phyloP scores from a whole-genome alignment of 176 grass and related monocot species.

The Pharus latifolius region DNA sequence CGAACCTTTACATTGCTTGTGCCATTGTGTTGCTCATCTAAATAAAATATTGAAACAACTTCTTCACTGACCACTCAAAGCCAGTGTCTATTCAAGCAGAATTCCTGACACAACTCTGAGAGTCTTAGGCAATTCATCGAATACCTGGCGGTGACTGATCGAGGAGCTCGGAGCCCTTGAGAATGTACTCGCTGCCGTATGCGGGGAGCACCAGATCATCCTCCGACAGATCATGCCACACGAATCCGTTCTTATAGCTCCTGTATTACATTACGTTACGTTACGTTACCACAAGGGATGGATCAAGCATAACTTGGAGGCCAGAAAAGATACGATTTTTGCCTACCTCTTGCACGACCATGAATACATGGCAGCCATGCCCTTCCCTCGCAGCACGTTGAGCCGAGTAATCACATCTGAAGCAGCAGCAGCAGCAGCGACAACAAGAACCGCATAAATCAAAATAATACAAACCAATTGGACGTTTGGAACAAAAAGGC shows the following conservation, averaged over 20 bases:
- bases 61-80: too few species aligned
- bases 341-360: constrained; percentile 92
- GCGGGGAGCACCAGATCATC: constrained; percentile 47
- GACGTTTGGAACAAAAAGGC: too few species aligned
- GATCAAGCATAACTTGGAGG: not conserved
- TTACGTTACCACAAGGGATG: not conserved
- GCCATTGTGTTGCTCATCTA: constrained; percentile 12
- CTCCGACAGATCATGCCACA: constrained; percentile 69
- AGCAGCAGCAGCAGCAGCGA: not conserved
- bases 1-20: not conserved
- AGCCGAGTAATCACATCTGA: constrained; percentile 66
- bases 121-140: too few species aligned
- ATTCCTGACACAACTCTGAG: too few species aligned
- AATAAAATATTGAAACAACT: not conserved
- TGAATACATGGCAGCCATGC: constrained; percentile 73
- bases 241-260: constrained; percentile 64
- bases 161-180: constrained; percentile 56
- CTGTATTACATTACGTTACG: constrained; percentile 12
- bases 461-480: constrained; percentile 7
- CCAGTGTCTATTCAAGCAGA: too few species aligned
- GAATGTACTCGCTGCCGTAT: constrained; percentile 49
- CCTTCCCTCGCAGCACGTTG: constrained; percentile 58
- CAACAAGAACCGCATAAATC: not conserved
- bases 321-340: too few species aligned
- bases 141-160: constrained; percentile 10